Conservation (phyloP, 2,329 filamentous ascomycete species). For the Aspergillus nomiae region DNA sequence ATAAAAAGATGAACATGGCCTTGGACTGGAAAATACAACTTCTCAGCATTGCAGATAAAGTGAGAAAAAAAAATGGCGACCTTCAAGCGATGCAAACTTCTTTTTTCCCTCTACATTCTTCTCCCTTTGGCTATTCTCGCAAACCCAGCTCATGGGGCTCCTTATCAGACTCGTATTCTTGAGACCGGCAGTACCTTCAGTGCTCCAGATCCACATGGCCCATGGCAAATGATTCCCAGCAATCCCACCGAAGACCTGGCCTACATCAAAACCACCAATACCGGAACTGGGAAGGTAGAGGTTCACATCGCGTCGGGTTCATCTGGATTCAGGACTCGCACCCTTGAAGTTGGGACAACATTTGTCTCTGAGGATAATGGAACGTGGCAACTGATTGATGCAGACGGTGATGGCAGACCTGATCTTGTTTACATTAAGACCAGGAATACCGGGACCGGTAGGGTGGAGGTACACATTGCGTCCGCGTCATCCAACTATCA, state of each 20-base stretch:
- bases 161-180: slow-evolving; percentile 13
- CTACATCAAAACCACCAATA: slow-evolving; percentile 17
- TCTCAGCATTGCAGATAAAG: neutral
- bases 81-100: neutral
- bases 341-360: slow-evolving; percentile 5
- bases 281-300: slow-evolving; percentile 15
- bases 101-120: neutral
- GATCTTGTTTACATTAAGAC: slow-evolving; percentile 20
- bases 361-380: slow-evolving; percentile 6
- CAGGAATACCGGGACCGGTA: slow-evolving; percentile 18
- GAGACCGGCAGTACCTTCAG: slow-evolving; percentile 52
- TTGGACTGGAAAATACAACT: neutral
- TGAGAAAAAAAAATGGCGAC: neutral
- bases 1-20: neutral
- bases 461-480: slow-evolving; percentile 18
- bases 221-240: slow-evolving; percentile 16
- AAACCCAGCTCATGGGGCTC: neutral
- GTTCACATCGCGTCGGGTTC: slow-evolving; percentile 11
- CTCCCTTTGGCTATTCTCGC: neutral
- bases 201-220: slow-evolving; percentile 12
- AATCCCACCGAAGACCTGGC: slow-evolving; percentile 10
- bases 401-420: neutral
- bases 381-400: slow-evolving; percentile 6
- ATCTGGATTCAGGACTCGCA: slow-evolving; percentile 4
- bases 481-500: slow-evolving; percentile 14